These are phyloP conservation scores for Colletotrichum sp. DNA, from an alignment of 2,329 filamentous ascomycete species.

Conservation along the genomic window DNA sequence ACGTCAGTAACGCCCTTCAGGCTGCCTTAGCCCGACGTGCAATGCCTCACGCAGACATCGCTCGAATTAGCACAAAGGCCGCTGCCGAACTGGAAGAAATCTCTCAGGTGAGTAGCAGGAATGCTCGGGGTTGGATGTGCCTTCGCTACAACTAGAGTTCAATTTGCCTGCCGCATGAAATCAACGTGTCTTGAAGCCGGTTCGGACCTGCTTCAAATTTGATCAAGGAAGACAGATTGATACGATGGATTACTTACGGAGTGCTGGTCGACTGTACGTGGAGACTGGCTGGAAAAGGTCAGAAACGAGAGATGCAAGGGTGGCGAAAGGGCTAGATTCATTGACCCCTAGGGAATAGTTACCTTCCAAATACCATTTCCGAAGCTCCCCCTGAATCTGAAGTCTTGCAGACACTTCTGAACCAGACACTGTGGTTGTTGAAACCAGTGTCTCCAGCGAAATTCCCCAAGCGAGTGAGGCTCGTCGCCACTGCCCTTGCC, in stretches of 20 bases:
- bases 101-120: accelerated
- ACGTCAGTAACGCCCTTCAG: background rate
- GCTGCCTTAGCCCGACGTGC: background rate
- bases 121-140: background rate
- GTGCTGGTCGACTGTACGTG: background rate
- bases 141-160: accelerated
- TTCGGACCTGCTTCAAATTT: background rate
- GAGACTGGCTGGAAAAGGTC: background rate
- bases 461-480: background rate
- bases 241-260: background rate
- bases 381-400: no score
- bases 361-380: background rate
- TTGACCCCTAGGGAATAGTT: background rate
- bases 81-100: background rate
- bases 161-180: background rate
- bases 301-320: background rate
- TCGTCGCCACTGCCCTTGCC: background rate
- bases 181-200: background rate
- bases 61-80: background rate
- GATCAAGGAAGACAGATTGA: background rate
- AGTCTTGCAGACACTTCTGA: background rate
- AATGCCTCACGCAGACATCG: background rate
- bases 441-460: background rate
- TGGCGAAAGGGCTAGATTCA: background rate
- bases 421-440: background rate